Evolutionary conservation across 768 basidiomycete genomes (phyloP).

Genomic region (Brasilioporus rufonigricans): DNA sequence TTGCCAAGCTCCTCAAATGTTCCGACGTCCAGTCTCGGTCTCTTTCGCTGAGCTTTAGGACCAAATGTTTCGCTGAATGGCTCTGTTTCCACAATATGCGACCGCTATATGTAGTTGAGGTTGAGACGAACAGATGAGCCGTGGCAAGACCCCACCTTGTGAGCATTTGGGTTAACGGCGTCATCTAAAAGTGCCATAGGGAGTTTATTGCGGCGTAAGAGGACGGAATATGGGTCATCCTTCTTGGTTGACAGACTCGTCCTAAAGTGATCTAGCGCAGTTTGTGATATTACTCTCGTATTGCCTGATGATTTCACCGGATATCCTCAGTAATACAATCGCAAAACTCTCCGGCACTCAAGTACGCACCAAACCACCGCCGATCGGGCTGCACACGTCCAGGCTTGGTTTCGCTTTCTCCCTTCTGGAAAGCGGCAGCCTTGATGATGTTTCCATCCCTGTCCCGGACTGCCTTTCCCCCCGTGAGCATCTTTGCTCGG

Average conservation of each 20-base stretch:
- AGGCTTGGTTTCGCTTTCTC: slow-evolving; percentile 86
- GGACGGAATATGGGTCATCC: slow-evolving; percentile 94
- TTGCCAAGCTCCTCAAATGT: slow-evolving; percentile 88
- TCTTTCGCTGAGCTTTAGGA: slow-evolving; percentile 92
- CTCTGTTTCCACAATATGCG: slow-evolving; percentile 95
- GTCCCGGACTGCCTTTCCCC: slow-evolving; percentile 89
- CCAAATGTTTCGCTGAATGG: slow-evolving; percentile 95
- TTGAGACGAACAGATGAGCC: not conserved
- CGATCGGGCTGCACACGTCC: slow-evolving; percentile 94
- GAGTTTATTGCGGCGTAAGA: slow-evolving; percentile 90
- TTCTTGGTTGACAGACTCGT: slow-evolving; percentile 82
- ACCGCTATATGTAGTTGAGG: slow-evolving; percentile 47
- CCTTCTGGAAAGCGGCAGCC: slow-evolving; percentile 94
- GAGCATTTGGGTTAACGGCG: slow-evolving; percentile 72
- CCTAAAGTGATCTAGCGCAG: slow-evolving; percentile 93
- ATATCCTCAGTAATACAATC: slow-evolving; percentile 7
- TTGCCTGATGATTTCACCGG: slow-evolving; percentile 58
- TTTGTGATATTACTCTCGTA: slow-evolving; percentile 97
- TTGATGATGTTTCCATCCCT: slow-evolving; percentile 89
- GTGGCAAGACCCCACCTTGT: slow-evolving; percentile 54
- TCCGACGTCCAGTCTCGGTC: slow-evolving; percentile 82
- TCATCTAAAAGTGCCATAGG: slow-evolving; percentile 97
- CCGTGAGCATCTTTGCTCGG: slow-evolving; percentile 87
- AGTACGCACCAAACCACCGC: slow-evolving; percentile 88
- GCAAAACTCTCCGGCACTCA: not conserved